Conservation (phyloP, 2,329 filamentous ascomycete genomes). For the Neofusicoccum ribis region DNA sequence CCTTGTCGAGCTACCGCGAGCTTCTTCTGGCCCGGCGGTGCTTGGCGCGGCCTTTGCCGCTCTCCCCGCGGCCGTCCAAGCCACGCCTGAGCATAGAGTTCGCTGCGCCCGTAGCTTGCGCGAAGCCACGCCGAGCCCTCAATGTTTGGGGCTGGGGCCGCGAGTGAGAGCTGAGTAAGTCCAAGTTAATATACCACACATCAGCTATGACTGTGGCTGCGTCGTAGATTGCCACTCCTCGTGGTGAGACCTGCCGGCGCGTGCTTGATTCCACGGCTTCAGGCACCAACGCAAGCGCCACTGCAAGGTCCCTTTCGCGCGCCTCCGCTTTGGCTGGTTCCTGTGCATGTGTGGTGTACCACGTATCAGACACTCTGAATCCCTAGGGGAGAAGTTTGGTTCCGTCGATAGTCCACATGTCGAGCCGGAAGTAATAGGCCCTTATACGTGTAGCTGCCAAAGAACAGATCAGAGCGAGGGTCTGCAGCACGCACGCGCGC, state of each 20-base stretch:
- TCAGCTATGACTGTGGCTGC: not conserved
- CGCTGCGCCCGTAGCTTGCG: not conserved
- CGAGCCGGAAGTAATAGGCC: not conserved
- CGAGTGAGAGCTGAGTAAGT: not conserved
- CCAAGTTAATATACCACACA: not conserved
- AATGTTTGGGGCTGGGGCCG: not conserved
- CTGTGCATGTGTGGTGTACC: not conserved
- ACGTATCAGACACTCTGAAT: not conserved
- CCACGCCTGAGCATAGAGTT: not conserved
- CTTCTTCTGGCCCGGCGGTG: conserved; percentile 2
- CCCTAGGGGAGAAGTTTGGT: not conserved
- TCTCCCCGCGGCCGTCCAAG: not conserved
- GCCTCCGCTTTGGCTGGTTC: not conserved
- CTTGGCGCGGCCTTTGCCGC: conserved; percentile 6
- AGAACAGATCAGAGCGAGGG: not conserved
- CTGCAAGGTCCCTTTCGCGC: not conserved
- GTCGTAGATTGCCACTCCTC: not conserved
- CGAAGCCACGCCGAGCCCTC: not conserved
- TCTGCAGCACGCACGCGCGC: not conserved
- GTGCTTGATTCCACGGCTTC: not conserved
- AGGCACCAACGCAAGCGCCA: not conserved
- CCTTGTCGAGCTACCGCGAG: conserved; percentile 7
- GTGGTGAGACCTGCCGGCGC: conserved; percentile 3
- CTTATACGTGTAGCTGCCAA: not conserved
- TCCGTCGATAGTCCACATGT: not conserved